phyloP scores from a whole-genome alignment of 306 rosid species.

The Citrullus mucosospermus region DNA sequence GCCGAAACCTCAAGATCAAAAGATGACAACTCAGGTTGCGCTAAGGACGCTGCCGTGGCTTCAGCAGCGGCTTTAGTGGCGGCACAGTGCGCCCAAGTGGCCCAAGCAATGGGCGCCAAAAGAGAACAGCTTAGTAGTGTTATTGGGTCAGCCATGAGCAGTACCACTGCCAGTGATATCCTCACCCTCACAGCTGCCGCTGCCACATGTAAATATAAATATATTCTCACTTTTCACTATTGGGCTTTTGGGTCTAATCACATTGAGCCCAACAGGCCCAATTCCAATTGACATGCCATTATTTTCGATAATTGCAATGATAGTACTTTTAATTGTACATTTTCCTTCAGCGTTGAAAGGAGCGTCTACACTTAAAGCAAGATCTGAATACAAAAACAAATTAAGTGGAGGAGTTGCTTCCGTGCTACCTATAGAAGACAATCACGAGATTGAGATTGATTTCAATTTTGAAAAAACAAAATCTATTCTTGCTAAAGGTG shows the following conservation, averaged over 20 bases:
- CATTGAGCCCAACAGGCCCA: too few species aligned
- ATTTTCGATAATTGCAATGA: too few species aligned
- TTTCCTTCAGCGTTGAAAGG: slow-evolving; percentile 59
- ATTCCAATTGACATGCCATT: too few species aligned
- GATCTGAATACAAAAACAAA: slow-evolving; percentile 58
- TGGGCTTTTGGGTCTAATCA: too few species aligned
- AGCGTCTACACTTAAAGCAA: slow-evolving; percentile 69
- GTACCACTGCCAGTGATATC: slow-evolving; percentile 54
- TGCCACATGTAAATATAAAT: slow-evolving; percentile 43
- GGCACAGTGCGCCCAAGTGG: slow-evolving; percentile 77
- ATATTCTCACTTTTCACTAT: neutral
- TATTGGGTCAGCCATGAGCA: slow-evolving; percentile 61
- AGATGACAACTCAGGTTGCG: slow-evolving; percentile 19
- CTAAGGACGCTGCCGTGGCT: slow-evolving; percentile 66
- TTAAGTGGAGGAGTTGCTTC: slow-evolving; percentile 55
- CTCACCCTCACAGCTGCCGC: slow-evolving; percentile 88
- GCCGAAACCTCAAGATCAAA: slow-evolving; percentile 38
- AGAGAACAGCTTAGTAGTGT: slow-evolving; percentile 46
- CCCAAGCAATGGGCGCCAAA: slow-evolving; percentile 91
- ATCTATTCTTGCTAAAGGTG: slow-evolving; percentile 47
- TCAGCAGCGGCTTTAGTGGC: slow-evolving; percentile 89
- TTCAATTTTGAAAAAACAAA: slow-evolving; percentile 55
- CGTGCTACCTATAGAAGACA: slow-evolving; percentile 56
- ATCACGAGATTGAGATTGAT: slow-evolving; percentile 31
- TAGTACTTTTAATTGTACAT: too few species aligned